Evolutionary conservation across 768 basidiomycete genomes (phyloP).

Genomic region (Stropharia rugosoannulata): DNA sequence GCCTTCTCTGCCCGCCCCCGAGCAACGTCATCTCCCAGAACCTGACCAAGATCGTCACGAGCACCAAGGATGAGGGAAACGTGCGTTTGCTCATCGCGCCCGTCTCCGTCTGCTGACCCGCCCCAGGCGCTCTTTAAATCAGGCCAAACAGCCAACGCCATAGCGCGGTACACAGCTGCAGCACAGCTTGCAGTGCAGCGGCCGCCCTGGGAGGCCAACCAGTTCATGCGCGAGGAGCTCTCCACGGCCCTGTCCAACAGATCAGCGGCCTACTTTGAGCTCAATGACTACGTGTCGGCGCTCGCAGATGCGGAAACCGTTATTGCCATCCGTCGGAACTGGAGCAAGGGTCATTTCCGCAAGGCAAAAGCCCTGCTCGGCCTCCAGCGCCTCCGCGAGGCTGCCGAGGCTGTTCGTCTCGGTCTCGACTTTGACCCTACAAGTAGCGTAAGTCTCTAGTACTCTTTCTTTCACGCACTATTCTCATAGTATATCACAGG

Average conservation of each 20-base stretch:
- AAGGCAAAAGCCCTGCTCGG: constrained; percentile 87
- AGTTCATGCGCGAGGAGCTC: constrained; percentile 85
- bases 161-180: constrained; percentile 78
- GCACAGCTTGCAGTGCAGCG: constrained; percentile 76
- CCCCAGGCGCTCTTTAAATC: constrained; percentile 75
- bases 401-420: constrained; percentile 75
- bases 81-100: constrained; percentile 45
- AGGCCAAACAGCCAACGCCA: constrained; percentile 66
- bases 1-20: constrained; percentile 78
- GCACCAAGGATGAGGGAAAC: constrained; percentile 94
- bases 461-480: not conserved
- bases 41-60: constrained; percentile 69
- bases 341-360: constrained; percentile 96
- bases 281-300: constrained; percentile 73
- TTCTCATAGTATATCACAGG: constrained; percentile 18
- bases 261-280: constrained; percentile 81
- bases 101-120: constrained; percentile 20
- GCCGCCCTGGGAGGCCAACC: constrained; percentile 87
- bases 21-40: constrained; percentile 74
- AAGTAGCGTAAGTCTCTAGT: constrained; percentile 35
- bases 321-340: constrained; percentile 77
- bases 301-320: constrained; percentile 91
- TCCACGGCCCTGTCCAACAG: constrained; percentile 90
- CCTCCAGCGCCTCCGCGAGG: constrained; percentile 67
- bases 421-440: constrained; percentile 82